A percentile compares a stretch with the other conserved stretches of the same genome.
These are phyloP conservation scores for Auxenochlorella pyrenoidosa DNA, from an alignment of 139 green algal genomes.

Conservation along the genomic window DNA sequence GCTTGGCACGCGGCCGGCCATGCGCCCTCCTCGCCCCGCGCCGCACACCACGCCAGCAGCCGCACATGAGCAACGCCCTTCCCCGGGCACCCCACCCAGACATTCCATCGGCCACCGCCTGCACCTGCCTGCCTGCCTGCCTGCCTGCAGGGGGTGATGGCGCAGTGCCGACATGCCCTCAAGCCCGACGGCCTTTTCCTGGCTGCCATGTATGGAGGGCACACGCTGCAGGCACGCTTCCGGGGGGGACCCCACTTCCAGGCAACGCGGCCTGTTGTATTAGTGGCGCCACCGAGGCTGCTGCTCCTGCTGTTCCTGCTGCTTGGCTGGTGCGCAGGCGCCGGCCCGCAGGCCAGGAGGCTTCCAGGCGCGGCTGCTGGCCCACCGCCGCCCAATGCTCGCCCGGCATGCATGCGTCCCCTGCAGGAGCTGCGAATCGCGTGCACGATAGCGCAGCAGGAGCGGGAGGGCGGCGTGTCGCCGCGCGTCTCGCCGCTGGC, in stretches of 20 bases:
- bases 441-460: conserved; percentile 79
- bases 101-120: too few relatives aligned
- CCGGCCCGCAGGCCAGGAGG: too few relatives aligned
- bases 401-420: background rate
- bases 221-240: conserved; percentile 70
- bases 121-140: background rate
- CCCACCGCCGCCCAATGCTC: background rate
- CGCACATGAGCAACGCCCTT: too few relatives aligned
- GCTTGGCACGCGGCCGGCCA: too few relatives aligned
- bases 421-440: conserved; percentile 84
- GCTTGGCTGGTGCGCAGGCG: too few relatives aligned
- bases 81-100: too few relatives aligned
- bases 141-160: conserved; percentile 67
- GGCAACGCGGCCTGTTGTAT: too few relatives aligned
- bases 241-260: too few relatives aligned
- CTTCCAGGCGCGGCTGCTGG: too few relatives aligned
- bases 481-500: conserved; percentile 79
- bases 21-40: background rate
- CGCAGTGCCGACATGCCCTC: conserved; percentile 68
- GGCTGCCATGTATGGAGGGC: conserved; percentile 77
- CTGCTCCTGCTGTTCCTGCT: too few relatives aligned
- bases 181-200: conserved; percentile 87
- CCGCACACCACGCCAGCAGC: too few relatives aligned
- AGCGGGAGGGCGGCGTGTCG: conserved; percentile 83
- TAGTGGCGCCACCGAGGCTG: background rate